Base-by-base conservation (phyloP, 2,329 filamentous ascomycete species). In the Trichophyton rubrum region DNA sequence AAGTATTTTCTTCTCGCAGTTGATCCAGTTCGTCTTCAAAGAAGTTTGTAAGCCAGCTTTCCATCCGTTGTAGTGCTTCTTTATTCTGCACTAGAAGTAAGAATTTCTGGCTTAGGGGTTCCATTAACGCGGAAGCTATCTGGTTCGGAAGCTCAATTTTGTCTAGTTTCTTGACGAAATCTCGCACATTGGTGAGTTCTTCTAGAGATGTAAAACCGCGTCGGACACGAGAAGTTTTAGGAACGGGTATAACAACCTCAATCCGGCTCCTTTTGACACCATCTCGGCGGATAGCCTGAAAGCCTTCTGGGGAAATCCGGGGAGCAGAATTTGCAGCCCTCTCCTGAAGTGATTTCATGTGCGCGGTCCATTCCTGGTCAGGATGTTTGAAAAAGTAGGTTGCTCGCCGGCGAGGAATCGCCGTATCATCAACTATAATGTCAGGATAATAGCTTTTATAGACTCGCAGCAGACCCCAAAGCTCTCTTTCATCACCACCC, bases 361-460 rank as follows among this genome's bases (percentile, higher is more conserved):
- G 83, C 60, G 80, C 77, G 59, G 84, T 80, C 90, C 90, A 95
- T 73, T 87, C 82, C 2, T 78, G 76, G 69, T 92, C 86, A n/a
- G 88, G 88, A 68, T 89, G 86, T 79, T 86, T 70, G 64, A 69
- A 71, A 56, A 67, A 73, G 63, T 68, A 71, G 60, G 66, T 73
- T 69, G 69, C 62, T 53, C 60, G 67, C 63, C 68, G 67, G 22
- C 68, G 70, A 41, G 68, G 64, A 20, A 67, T 77, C 33, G 83
- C 81, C 3, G 82, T 78, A 64, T 87, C 86, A 22, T 86, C 88
- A 13, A 92, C 81, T 62, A 95, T 89, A 60, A 95, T 89, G 70
- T 95, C 89, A 0, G 90, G 89, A 68, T 92, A 95, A 72, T 92
- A 95, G 70, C 92, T 89, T 70, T 93, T 93, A 76, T 86, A 95